phyloP scores from a whole-genome alignment of 208 protist genomes.

The Trypanosoma scelopori region DNA sequence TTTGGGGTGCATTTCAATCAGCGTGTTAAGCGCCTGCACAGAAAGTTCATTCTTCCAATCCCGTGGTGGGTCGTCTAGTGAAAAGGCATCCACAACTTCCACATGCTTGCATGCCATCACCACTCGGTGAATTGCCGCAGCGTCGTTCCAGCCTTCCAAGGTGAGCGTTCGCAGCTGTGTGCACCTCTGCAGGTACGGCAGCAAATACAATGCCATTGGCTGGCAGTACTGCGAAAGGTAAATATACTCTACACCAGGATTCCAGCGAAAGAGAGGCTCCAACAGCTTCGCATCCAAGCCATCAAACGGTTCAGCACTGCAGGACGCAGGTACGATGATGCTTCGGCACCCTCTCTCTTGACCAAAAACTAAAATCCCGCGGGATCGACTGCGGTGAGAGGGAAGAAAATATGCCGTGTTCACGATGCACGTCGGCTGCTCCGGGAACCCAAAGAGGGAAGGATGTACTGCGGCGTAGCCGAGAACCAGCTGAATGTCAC shows the following conservation, averaged over 20 bases:
- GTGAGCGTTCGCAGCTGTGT: constrained; percentile 63
- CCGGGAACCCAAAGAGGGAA: constrained; percentile 86
- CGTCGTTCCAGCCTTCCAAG: constrained; percentile 85
- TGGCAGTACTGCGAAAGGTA: constrained; percentile 87
- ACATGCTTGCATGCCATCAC: constrained; percentile 86
- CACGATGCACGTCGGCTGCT: constrained; percentile 83
- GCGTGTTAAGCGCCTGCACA: constrained; percentile 81
- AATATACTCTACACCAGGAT: constrained; percentile 83
- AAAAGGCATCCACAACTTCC: constrained; percentile 83
- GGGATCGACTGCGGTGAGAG: constrained; percentile 61
- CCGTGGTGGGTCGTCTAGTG: constrained; percentile 63
- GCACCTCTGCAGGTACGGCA: constrained; percentile 60
- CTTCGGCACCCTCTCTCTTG: constrained; percentile 84
- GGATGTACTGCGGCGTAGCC: constrained; percentile 76
- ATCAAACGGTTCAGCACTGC: constrained; percentile 72
- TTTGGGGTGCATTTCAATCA: constrained; percentile 91
- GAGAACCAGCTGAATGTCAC: constrained; percentile 69
- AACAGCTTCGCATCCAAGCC: constrained; percentile 76
- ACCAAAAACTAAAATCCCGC: constrained; percentile 82
- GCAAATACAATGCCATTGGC: constrained; percentile 69
- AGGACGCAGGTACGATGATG: constrained; percentile 81
- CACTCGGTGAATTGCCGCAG: constrained; percentile 81
- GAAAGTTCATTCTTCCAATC: constrained; percentile 86
- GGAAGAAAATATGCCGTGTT: constrained; percentile 88
- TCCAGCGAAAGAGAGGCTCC: constrained; percentile 84